Evolutionary conservation across 768 basidiomycete species (phyloP), one percentile per base, ranked within the genome.

Genomic region (Suillus spraguei): DNA sequence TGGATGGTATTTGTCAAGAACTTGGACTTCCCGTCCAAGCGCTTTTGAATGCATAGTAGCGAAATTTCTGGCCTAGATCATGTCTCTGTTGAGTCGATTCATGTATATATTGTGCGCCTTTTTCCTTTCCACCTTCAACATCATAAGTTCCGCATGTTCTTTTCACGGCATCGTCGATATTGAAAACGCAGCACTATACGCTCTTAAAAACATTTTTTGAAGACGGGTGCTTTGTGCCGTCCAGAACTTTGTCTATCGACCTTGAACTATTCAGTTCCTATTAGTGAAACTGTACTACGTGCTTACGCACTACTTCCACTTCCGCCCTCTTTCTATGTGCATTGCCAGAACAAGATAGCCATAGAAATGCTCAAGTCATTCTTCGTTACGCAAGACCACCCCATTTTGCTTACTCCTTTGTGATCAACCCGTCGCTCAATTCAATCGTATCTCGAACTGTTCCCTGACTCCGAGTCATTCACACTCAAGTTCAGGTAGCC

Each of bases 301-400:
- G 46, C 46, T 13, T 24, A 22, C 22, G 46, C 22, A 24, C 22
- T 13, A 13, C 22, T 20, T 46, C n/a, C 5, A 46, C 10, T 47
- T 22, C 22, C 6, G 13, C 13, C 46, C 46, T 24, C 22, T 13
- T 24, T 24, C 46, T 24, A 47, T 24, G 13, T 24, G 3, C 10
- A 47, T 13, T 46, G 7, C 11, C 46, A 47, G 46, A 47, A 47
- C 22, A 2, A 47, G 46, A 47, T n/a, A 8, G 42, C 42, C 42
- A n/a, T 44, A n/a, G 10, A 11, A 20, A 92, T 96, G 82, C 82
- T 98, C 72, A 91, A 90, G 68, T 93, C 94, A 2, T 96, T 96
- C 77, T 92, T 99, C 66, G 92, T 94, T 9, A 98, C 95, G 4
- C 96, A 99, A 74, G 85, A 91, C 64, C 68, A 88, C 8, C 65